These are phyloP conservation scores for Solanum dulcamara DNA, from an alignment of 257 asterid species.

Conservation along the genomic window DNA sequence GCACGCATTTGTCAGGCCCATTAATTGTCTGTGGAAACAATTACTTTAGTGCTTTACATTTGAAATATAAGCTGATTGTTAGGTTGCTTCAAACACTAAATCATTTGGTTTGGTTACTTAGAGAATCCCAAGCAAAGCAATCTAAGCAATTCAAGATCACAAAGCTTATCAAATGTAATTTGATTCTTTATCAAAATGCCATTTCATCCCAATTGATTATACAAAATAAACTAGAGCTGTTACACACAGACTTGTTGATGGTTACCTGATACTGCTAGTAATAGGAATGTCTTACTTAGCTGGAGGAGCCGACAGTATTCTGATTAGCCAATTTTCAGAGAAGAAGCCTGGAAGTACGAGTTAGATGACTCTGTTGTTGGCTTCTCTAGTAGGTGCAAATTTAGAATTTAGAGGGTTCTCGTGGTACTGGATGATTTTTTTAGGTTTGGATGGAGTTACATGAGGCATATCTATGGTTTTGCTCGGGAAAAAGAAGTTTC, in stretches of 20 bases:
- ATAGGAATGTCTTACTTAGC: not conserved
- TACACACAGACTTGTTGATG: not conserved
- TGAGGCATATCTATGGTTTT: not conserved
- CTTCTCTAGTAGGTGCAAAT: not conserved
- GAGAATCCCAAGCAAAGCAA: not conserved
- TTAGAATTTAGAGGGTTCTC: not conserved
- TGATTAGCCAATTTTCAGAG: not conserved
- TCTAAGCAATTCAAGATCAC: not conserved
- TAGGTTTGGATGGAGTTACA: not conserved
- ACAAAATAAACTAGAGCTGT: not conserved
- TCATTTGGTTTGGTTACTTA: not conserved
- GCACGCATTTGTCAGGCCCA: not conserved
- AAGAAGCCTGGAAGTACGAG: not conserved
- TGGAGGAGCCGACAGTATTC: not conserved
- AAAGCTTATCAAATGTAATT: not conserved
- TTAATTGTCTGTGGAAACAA: not conserved
- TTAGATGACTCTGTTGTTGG: not conserved
- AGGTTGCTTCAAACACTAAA: not conserved
- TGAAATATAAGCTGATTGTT: not conserved
- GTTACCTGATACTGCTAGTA: not conserved
- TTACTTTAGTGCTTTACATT: not conserved
- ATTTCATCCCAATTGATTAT: not conserved
- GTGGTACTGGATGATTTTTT: not conserved
- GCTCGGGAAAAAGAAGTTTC: not conserved
- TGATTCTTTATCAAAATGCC: not conserved